Evolutionary conservation across 2,329 filamentous ascomycete genomes (phyloP).

Genomic region (Colletotrichum simmondsii): DNA sequence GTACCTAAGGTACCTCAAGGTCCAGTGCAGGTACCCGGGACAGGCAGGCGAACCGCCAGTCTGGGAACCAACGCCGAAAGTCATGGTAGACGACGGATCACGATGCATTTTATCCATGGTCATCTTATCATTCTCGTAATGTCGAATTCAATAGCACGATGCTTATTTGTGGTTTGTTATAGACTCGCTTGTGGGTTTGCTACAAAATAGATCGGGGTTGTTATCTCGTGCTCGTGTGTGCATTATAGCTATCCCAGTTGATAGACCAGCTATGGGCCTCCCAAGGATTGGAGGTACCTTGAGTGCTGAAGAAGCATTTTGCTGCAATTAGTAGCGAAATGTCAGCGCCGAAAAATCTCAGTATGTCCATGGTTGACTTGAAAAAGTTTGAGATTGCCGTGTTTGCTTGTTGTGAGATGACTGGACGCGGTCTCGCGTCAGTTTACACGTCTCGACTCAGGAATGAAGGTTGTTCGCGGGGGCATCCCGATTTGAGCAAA

Average conservation of each 20-base stretch:
- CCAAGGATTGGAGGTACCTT: too few species aligned
- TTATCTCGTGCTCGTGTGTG: background rate
- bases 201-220: background rate
- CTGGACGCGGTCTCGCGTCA: background rate
- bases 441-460: background rate
- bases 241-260: background rate
- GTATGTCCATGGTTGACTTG: background rate
- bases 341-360: background rate
- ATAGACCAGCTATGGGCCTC: background rate
- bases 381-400: too few species aligned
- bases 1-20: too few species aligned
- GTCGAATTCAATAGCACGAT: background rate
- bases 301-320: background rate
- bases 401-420: background rate
- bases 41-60: background rate
- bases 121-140: background rate
- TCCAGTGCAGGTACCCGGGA: background rate
- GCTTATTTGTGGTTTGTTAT: background rate
- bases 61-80: background rate
- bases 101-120: background rate
- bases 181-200: background rate
- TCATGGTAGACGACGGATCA: background rate
- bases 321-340: background rate
- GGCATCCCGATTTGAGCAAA: slow-evolving; percentile 7
- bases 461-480: slow-evolving; percentile 9